Conservation (phyloP, 1,139 yeast genomes). For the Yamadazyma taylorii region DNA sequence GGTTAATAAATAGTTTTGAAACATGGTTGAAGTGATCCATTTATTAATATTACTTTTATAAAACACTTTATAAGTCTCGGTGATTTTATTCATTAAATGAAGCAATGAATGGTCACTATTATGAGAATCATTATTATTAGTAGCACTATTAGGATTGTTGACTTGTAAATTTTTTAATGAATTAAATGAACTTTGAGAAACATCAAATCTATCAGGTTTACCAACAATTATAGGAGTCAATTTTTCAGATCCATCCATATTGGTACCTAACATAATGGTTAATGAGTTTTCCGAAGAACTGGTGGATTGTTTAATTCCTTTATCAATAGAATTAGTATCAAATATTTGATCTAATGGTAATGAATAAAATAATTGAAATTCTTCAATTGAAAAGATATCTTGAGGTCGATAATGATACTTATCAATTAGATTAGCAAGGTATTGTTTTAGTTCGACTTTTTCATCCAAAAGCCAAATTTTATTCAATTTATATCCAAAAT, state of each 20-base stretch:
- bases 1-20: constrained; percentile 60
- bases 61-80: constrained; percentile 51
- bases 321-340: constrained; percentile 47
- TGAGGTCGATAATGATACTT: constrained; percentile 44
- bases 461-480: constrained; percentile 67
- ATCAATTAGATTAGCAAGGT: constrained; percentile 32
- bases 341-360: constrained; percentile 62
- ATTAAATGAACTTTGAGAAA: constrained; percentile 30
- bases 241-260: constrained; percentile 63
- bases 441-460: constrained; percentile 41
- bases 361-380: constrained; percentile 59
- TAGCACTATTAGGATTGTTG: too few species aligned
- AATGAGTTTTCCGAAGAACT: constrained; percentile 54
- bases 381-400: constrained; percentile 62
- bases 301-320: constrained; percentile 44
- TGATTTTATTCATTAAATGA: constrained; percentile 44
- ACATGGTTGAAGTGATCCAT: constrained; percentile 66
- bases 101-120: constrained; percentile 7
- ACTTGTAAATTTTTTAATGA: constrained; percentile 32
- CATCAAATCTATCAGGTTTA: constrained; percentile 55
- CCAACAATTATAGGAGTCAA: constrained; percentile 63
- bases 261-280: constrained; percentile 63
- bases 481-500: constrained; percentile 42
- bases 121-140: too few species aligned
- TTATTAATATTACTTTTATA: constrained; percentile 63